Evolutionary conservation across 441 rosid species (phyloP).

Genomic region (Jatropha podagrica): DNA sequence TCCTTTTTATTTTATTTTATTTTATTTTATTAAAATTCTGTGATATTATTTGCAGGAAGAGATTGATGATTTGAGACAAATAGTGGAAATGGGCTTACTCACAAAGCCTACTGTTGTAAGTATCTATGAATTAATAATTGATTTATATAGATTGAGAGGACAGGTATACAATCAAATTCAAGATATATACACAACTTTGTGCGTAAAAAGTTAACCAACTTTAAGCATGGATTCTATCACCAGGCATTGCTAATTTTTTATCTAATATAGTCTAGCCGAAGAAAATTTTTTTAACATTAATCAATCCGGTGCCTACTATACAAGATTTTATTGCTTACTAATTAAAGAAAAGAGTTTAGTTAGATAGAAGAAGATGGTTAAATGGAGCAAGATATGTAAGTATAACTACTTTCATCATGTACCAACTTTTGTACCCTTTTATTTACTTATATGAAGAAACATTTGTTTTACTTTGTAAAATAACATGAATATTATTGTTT

Average conservation of each 20-base stretch:
- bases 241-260: not conserved
- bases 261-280: not conserved
- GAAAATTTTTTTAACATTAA: not conserved
- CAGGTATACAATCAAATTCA: not conserved
- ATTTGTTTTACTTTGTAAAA: not conserved
- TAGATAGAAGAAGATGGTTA: not conserved
- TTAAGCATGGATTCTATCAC: not conserved
- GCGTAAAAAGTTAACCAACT: not conserved
- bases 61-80: slow-evolving; percentile 39
- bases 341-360: not conserved
- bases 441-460: not conserved
- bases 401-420: not conserved
- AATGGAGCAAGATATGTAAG: not conserved
- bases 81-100: slow-evolving; percentile 35
- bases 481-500: slow-evolving; percentile 11
- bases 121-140: not conserved
- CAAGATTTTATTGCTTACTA: not conserved
- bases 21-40: not conserved
- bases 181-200: not conserved
- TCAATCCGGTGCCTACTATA: not conserved
- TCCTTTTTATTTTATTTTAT: not conserved
- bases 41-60: slow-evolving; percentile 42
- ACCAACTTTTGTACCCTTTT: not conserved
- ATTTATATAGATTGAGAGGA: not conserved
- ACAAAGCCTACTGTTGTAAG: slow-evolving; percentile 45